Evolutionary conservation across 2,329 filamentous ascomycete genomes (phyloP).

Genomic region (Myriosclerotinia duriaeana): DNA sequence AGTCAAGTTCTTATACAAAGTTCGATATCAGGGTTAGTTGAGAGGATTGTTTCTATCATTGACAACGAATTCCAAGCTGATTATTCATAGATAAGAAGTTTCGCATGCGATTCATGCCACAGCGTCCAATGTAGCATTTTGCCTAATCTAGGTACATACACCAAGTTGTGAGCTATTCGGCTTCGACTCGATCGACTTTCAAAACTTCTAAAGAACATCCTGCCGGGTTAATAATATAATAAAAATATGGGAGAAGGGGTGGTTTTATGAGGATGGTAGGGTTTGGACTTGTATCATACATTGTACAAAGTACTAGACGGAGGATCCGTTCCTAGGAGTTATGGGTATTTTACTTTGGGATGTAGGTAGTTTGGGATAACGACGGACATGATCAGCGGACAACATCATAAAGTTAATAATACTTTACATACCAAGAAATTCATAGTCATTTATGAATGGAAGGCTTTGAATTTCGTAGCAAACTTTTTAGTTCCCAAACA

Average conservation of each 20-base stretch:
- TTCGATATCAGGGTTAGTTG: constrained; percentile 40
- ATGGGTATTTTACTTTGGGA: not conserved
- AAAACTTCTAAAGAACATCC: not conserved
- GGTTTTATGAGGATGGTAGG: constrained; percentile 11
- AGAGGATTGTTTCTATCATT: not conserved
- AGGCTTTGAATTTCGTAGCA: not conserved
- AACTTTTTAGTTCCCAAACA: not conserved
- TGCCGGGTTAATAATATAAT: constrained; percentile 23
- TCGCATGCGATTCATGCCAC: constrained; percentile 43
- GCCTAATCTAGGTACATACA: not conserved
- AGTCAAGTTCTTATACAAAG: constrained; percentile 52
- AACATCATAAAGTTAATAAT: not conserved
- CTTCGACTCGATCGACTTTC: not conserved
- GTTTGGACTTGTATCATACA: constrained; percentile 11
- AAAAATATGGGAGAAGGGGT: not conserved
- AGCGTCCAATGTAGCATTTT: constrained; percentile 27
- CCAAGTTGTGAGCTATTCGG: not conserved
- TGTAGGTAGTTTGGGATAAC: constrained; percentile 1
- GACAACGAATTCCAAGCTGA: constrained; percentile 22
- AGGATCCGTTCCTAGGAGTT: constrained; percentile 4
- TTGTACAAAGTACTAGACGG: constrained; percentile 2
- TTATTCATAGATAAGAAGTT: constrained; percentile 43
- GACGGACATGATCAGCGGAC: constrained; percentile 1
- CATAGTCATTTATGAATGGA: not conserved
- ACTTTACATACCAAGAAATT: not conserved